phyloP scores from a whole-genome alignment of 2,329 filamentous ascomycete genomes.

The Aspergillus aculeatus region DNA sequence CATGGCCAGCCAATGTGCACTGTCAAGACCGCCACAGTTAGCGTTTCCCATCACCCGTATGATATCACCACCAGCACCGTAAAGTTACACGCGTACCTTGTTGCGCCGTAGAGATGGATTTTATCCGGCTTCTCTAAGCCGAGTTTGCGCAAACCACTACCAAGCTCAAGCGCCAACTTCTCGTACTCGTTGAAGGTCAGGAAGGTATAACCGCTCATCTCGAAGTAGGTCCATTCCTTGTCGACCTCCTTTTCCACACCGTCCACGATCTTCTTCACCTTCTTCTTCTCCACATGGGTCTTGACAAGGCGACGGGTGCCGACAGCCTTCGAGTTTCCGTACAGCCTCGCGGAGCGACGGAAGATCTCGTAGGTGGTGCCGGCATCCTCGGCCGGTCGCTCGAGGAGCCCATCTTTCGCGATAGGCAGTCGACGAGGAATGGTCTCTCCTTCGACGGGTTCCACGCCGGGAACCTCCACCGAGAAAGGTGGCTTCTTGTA shows the following conservation, averaged over 20 bases:
- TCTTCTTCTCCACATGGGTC: slow-evolving; percentile 81
- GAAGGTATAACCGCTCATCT: slow-evolving; percentile 75
- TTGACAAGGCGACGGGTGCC: slow-evolving; percentile 72
- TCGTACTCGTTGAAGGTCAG: slow-evolving; percentile 78
- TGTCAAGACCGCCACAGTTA: slow-evolving; percentile 34
- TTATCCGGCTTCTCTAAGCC: slow-evolving; percentile 67
- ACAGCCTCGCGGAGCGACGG: slow-evolving; percentile 63
- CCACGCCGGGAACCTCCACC: slow-evolving; percentile 66
- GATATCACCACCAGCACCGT: neutral
- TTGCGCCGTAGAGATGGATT: slow-evolving; percentile 81
- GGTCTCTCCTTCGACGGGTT: slow-evolving; percentile 75
- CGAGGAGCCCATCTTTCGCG: slow-evolving; percentile 68
- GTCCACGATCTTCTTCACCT: slow-evolving; percentile 83
- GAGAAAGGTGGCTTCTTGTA: slow-evolving; percentile 72
- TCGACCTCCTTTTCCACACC: slow-evolving; percentile 76
- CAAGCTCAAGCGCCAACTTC: slow-evolving; percentile 65
- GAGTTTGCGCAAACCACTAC: slow-evolving; percentile 70
- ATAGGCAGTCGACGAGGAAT: slow-evolving; percentile 73
- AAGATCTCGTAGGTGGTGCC: slow-evolving; percentile 78
- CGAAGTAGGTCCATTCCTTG: slow-evolving; percentile 89
- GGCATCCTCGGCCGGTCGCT: slow-evolving; percentile 66
- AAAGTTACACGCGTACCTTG: slow-evolving; percentile 55
- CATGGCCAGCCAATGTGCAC: slow-evolving; percentile 78
- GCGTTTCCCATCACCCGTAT: neutral
- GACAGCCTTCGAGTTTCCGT: slow-evolving; percentile 63